phyloP scores from a whole-genome alignment of 805 yeast species.

The Zygosaccharomyces gambellarensis region DNA sequence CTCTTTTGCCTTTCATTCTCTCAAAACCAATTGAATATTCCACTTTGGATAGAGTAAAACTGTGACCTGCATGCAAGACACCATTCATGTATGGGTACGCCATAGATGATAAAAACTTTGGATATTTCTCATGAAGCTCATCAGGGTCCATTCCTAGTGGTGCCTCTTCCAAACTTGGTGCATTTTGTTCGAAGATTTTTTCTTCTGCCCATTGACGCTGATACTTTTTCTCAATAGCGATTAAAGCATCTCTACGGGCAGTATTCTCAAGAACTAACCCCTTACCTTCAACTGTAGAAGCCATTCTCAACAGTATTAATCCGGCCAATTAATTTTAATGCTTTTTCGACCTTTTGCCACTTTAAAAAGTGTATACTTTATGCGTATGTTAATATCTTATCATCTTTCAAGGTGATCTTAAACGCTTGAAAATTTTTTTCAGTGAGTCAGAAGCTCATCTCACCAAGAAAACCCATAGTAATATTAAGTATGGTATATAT shows the following conservation, averaged over 20 bases:
- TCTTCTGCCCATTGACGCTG: slow-evolving; percentile 86
- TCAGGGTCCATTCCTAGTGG: slow-evolving; percentile 53
- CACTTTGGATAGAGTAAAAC: slow-evolving; percentile 88
- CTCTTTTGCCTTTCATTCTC: slow-evolving; percentile 89
- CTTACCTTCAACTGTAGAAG: slow-evolving; percentile 26
- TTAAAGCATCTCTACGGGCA: slow-evolving; percentile 88
- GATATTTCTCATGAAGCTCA: slow-evolving; percentile 70
- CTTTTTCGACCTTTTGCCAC: background rate
- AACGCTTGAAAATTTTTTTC: background rate
- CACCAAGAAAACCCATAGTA: background rate
- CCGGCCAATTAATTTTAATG: background rate
- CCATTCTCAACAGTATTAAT: slow-evolving; percentile 14
- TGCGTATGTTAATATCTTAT: background rate
- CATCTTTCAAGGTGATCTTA: background rate
- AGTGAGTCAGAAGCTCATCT: background rate
- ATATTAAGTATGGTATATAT: background rate
- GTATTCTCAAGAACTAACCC: slow-evolving; percentile 53
- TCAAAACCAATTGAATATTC: slow-evolving; percentile 92
- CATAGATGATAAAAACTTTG: slow-evolving; percentile 89
- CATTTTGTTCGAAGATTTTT: slow-evolving; percentile 78
- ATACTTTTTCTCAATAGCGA: slow-evolving; percentile 82
- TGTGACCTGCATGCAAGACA: slow-evolving; percentile 95
- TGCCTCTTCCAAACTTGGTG: slow-evolving; percentile 70
- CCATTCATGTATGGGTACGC: slow-evolving; percentile 99
- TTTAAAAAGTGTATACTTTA: background rate